Evolutionary conservation across 192 early-diverging fungal genomes (phyloP), one percentile per base, ranked within the genome.

Genomic region (Pilaira anomala): DNA sequence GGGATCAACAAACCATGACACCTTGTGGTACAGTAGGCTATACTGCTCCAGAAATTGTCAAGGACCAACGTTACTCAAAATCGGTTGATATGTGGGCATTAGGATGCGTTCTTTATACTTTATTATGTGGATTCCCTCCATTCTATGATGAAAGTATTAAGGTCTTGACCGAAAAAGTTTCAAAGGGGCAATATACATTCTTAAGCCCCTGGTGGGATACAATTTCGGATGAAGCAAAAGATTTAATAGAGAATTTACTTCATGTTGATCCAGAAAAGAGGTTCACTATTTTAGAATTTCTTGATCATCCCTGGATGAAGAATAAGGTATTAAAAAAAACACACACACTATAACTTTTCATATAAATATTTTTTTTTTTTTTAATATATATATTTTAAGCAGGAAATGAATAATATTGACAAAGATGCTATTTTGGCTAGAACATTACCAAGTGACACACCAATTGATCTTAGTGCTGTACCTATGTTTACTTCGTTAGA

Each of bases 1-100:
- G 89, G 85, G 82, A 92, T 61, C 84, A 91, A 65, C 80, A 86
- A 7, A 93, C 93, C 7, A 85, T 83, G 78, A 97, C 94, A 51
- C 94, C 94, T 1, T 94, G 93, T 62, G 94, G 94, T 7, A 97
- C 94, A 9, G 87, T 93, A 6, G 91, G 92, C n/a, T 97, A 97
- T 61, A 92, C 93, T 12, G 94, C 94, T 0, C 94, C 94, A 19
- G 94, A 97, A 71, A 92, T 97, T 60, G 83, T 97, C 39, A 88
- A 80, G 61, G 88, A 88, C 76, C 81, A 91, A 69, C 76, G 87
- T 16, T 93, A 93, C 68, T 87, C 85, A 50, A 91, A 89, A 70
- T 80, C 84, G 6, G 91, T 93, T 7, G 91, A 93, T 65, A 89
- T 91, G 82, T 93, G 88, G 88, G 91, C 89, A 16, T 68, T 93